Conservation (phyloP, 23 red algal species). For the Cyanidioschyzon merolae region DNA sequence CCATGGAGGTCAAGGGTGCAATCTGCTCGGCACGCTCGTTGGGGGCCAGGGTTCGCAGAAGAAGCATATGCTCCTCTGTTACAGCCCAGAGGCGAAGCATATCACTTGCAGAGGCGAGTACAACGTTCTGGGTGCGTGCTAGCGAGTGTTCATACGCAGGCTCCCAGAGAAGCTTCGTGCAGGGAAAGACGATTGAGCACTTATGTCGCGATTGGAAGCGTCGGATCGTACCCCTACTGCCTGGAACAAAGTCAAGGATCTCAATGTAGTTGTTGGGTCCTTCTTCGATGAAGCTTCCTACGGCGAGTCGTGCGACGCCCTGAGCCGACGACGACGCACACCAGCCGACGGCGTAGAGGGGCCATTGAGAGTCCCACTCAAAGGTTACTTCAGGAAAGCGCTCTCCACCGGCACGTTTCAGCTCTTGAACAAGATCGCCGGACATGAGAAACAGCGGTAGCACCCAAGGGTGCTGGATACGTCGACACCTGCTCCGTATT, state of each 20-base stretch:
- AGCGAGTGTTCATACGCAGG: constrained; percentile 1
- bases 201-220: not conserved
- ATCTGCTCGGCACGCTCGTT: constrained; percentile 34
- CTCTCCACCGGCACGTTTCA: not conserved
- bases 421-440: not conserved
- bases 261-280: not conserved
- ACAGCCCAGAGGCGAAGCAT: not conserved
- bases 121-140: not conserved
- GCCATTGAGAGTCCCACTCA: not conserved
- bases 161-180: constrained; percentile 2
- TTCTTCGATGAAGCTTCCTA: constrained; percentile 1
- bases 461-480: too few relatives aligned
- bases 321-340: not conserved
- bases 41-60: not conserved
- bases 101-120: not conserved
- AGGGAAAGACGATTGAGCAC: not conserved
- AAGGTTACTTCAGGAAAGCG: not conserved
- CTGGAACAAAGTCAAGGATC: not conserved
- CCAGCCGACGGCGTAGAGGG: not conserved
- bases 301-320: not conserved
- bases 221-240: not conserved
- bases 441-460: too few relatives aligned
- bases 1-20: constrained; percentile 83
- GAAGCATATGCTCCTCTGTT: not conserved
- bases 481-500: too few relatives aligned